Conservation (phyloP, 2,329 filamentous ascomycete genomes). For the Chaetomium sp. region DNA sequence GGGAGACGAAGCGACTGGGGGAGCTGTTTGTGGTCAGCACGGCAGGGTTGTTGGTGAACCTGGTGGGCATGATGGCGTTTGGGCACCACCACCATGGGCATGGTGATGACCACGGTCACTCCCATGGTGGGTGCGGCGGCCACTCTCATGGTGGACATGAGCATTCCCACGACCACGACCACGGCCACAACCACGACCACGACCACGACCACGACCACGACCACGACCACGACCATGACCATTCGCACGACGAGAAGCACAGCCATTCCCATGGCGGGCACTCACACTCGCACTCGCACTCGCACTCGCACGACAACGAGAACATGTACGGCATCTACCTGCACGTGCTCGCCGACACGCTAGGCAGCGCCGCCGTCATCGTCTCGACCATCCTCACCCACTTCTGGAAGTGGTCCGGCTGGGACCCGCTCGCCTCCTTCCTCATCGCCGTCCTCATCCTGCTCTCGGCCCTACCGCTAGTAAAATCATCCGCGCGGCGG, state of each 20-base stretch:
- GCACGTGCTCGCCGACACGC: slow-evolving; percentile 90
- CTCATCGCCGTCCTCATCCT: slow-evolving; percentile 93
- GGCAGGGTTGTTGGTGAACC: slow-evolving; percentile 83
- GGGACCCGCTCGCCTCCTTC: slow-evolving; percentile 92
- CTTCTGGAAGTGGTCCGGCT: slow-evolving; percentile 86
- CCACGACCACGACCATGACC: slow-evolving; percentile 37
- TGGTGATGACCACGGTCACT: slow-evolving; percentile 49
- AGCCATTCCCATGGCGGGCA: slow-evolving; percentile 34
- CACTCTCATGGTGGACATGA: slow-evolving; percentile 41
- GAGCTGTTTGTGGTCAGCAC: slow-evolving; percentile 89
- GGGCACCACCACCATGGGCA: slow-evolving; percentile 66
- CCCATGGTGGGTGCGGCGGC: slow-evolving; percentile 36
- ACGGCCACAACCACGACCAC: slow-evolving; percentile 37
- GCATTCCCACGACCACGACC: slow-evolving; percentile 36
- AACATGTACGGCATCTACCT: slow-evolving; percentile 98
- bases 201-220: slow-evolving; percentile 33
- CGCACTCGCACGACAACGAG: slow-evolving; percentile 78
- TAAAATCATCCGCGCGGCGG: slow-evolving; percentile 79
- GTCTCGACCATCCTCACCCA: slow-evolving; percentile 86
- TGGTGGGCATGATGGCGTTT: slow-evolving; percentile 89
- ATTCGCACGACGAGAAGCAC: slow-evolving; percentile 30
- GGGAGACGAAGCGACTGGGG: slow-evolving; percentile 77
- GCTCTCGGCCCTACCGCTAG: slow-evolving; percentile 84
- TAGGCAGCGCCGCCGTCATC: slow-evolving; percentile 93
- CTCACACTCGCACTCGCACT: slow-evolving; percentile 35